phyloP scores from a whole-genome alignment of 2,329 filamentous ascomycete genomes.

The Cordyceps cateniannulata region DNA sequence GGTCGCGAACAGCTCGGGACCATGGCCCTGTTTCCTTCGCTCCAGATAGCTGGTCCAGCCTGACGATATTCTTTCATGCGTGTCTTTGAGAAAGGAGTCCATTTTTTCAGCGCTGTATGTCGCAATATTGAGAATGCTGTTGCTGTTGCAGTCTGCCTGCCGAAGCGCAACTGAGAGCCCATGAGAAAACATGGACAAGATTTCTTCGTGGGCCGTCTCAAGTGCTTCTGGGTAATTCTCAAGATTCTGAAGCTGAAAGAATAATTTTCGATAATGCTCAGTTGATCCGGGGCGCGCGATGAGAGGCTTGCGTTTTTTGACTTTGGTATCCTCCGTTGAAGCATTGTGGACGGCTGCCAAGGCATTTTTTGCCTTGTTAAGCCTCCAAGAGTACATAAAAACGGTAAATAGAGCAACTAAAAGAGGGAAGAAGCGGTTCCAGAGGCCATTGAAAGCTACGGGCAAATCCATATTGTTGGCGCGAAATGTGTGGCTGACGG shows the following conservation, averaged over 20 bases:
- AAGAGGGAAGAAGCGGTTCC: not conserved
- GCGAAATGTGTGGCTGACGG: not conserved
- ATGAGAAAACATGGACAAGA: conserved; percentile 15
- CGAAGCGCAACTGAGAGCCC: not conserved
- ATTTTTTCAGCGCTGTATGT: not conserved
- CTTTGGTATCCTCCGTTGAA: not conserved
- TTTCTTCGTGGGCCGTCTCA: conserved; percentile 9
- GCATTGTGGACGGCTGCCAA: no score
- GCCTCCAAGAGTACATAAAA: not conserved
- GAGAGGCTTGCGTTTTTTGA: not conserved
- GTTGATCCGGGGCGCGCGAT: not conserved
- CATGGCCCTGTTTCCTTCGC: not conserved
- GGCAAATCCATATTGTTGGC: not conserved
- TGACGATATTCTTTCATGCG: not conserved
- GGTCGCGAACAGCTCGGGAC: not conserved
- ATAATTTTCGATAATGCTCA: conserved; percentile 3
- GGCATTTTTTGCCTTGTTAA: not conserved
- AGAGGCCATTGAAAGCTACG: not conserved
- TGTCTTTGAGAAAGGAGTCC: not conserved
- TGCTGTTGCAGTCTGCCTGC: not conserved
- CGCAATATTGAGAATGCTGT: not conserved
- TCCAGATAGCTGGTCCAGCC: not conserved
- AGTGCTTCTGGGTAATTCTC: conserved; percentile 14
- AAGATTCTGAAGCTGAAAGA: conserved; percentile 17
- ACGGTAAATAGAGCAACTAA: not conserved